These are phyloP conservation scores for Striga asiatica DNA, from an alignment of 257 asterid genomes.

Conservation along the genomic window DNA sequence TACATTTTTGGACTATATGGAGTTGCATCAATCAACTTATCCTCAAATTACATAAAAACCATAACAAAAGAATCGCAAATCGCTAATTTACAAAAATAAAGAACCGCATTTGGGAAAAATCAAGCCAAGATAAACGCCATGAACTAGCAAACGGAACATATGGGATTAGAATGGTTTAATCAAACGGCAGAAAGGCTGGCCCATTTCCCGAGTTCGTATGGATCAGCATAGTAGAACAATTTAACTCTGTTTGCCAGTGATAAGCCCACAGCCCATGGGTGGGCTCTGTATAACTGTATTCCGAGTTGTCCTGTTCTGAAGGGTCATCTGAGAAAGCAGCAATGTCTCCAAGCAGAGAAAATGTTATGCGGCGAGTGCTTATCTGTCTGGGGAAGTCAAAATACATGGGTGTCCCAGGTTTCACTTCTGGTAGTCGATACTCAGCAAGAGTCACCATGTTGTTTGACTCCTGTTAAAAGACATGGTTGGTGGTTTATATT, in stretches of 20 bases:
- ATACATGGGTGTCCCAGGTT: constrained; percentile 78
- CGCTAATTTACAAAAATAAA: constrained; percentile 14
- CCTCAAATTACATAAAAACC: neutral
- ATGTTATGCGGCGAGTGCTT: constrained; percentile 55
- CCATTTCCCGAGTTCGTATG: constrained; percentile 93
- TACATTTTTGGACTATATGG: neutral
- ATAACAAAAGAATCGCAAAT: neutral
- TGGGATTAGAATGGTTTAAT: neutral
- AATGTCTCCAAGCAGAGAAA: constrained; percentile 76
- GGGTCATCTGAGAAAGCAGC: constrained; percentile 77
- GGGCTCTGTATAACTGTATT: constrained; percentile 28
- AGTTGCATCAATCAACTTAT: neutral
- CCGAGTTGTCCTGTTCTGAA: constrained; percentile 69
- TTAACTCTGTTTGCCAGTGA: constrained; percentile 68
- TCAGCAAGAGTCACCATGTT: constrained; percentile 66
- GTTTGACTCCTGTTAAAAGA: constrained; percentile 54
- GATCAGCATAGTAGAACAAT: constrained; percentile 79
- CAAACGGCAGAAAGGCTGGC: constrained; percentile 84
- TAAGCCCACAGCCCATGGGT: constrained; percentile 66
- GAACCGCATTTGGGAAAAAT: no score
- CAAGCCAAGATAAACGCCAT: no score
- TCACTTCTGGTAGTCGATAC: constrained; percentile 86
- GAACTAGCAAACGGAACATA: no score
- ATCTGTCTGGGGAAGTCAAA: constrained; percentile 83
- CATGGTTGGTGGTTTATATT: neutral